Conservation (phyloP, 2,329 filamentous ascomycete genomes). For the Didymella segeticola region DNA sequence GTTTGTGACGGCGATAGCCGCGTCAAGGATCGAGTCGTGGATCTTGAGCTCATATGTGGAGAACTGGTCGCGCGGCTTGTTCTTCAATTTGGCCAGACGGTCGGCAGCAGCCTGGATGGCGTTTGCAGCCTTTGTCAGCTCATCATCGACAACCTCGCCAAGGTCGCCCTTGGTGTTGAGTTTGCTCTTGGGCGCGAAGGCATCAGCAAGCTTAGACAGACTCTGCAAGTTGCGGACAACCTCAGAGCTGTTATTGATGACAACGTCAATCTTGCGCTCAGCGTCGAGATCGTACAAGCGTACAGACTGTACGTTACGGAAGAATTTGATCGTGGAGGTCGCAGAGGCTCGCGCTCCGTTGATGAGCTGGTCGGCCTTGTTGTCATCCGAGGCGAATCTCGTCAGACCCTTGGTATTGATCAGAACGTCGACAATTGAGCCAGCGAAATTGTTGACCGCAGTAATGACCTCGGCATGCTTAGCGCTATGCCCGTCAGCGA, state of each 20-base stretch:
- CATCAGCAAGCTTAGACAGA: conserved; percentile 90
- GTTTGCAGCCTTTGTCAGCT: conserved; percentile 91
- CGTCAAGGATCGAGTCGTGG: conserved; percentile 92
- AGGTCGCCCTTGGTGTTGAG: conserved; percentile 83
- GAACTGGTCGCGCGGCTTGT: conserved; percentile 94
- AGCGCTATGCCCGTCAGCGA: conserved; percentile 92
- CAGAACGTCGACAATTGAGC: conserved; percentile 90
- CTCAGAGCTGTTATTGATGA: conserved; percentile 96
- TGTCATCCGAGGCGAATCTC: conserved; percentile 92
- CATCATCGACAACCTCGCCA: conserved; percentile 89
- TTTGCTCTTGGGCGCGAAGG: conserved; percentile 89
- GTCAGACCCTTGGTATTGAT: conserved; percentile 96
- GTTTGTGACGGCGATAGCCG: conserved; percentile 89
- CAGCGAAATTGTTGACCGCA: conserved; percentile 87
- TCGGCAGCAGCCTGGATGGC: conserved; percentile 93
- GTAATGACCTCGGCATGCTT: conserved; percentile 91
- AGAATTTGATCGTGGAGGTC: conserved; percentile 88
- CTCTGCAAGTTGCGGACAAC: conserved; percentile 93
- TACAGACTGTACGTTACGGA: conserved; percentile 93
- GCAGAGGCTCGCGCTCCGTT: conserved; percentile 84
- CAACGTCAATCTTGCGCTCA: conserved; percentile 92
- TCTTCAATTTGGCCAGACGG: conserved; percentile 88
- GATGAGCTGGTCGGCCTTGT: conserved; percentile 86
- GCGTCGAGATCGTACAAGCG: conserved; percentile 88
- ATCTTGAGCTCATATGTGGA: conserved; percentile 96